Evolutionary conservation across 108 stramenopile species (phyloP).

Genomic region (Cyclotella choctawhatcheeana): DNA sequence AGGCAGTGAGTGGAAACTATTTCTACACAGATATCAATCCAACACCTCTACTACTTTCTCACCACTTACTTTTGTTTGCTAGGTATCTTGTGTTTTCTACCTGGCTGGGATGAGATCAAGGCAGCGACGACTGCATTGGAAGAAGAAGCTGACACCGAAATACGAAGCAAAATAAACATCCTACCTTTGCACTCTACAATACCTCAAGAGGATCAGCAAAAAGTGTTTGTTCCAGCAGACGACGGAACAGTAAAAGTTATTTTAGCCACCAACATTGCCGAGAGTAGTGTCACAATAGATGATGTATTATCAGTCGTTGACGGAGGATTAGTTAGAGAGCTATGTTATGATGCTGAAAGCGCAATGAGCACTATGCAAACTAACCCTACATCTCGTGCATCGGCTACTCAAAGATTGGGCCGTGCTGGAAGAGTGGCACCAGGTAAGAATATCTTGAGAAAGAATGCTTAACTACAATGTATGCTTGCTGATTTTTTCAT

Average conservation of each 20-base stretch:
- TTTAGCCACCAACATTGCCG: slow-evolving; percentile 98
- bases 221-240: slow-evolving; percentile 96
- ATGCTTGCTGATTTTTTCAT: too few relatives aligned
- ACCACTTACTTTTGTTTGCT: neutral
- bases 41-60: neutral
- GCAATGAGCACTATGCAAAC: slow-evolving; percentile 96
- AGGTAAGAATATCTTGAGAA: too few relatives aligned
- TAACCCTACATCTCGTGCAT: slow-evolving; percentile 93
- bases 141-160: slow-evolving; percentile 44
- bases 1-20: slow-evolving; percentile 16
- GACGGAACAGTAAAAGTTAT: slow-evolving; percentile 89
- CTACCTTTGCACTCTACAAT: slow-evolving; percentile 95
- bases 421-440: slow-evolving; percentile 96
- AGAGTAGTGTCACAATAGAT: slow-evolving; percentile 97
- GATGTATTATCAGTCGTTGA: slow-evolving; percentile 99
- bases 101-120: slow-evolving; percentile 85
- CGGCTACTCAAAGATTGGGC: slow-evolving; percentile 89
- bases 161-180: slow-evolving; percentile 94
- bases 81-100: slow-evolving; percentile 87
- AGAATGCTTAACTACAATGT: too few relatives aligned
- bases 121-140: slow-evolving; percentile 28
- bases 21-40: neutral
- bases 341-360: slow-evolving; percentile 92
- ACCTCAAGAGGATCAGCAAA: slow-evolving; percentile 96
- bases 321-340: slow-evolving; percentile 95